Evolutionary conservation across 768 basidiomycete genomes (phyloP), one percentile per base, ranked within the genome.

Genomic region (Saitozyma sp.): DNA sequence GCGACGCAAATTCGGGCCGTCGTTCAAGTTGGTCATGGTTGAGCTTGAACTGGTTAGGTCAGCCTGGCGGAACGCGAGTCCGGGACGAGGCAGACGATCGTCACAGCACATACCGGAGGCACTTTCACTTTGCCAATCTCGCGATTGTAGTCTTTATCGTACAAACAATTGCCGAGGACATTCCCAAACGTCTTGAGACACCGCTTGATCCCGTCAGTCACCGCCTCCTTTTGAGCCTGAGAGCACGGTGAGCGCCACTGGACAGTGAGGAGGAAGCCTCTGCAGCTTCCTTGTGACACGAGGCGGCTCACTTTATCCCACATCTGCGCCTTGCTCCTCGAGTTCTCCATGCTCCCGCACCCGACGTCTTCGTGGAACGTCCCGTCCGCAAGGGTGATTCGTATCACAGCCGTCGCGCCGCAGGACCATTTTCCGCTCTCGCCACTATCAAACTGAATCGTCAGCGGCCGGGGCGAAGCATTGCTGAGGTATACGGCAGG

Each of bases 221-320:
- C 88, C 1, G 96, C 94, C 77, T 98, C 96, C 70, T 99, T 99
- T 84, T 97, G 97, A 76, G 91, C 92, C 96, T 99, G 70, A 14
- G 13, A 63, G 5, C n/a, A 41, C 38, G 46, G 48, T 62, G 29
- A 70, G 64, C 58, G 50, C 50, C 38, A 11, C 2, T 2, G 2
- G 2, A 5, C 37, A 56, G 13, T 50, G 39, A 55, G 38, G 16
- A 9, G 17, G 1, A 17, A 17, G 16, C 38, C 3, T 10, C 16
- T 29, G 17, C 17, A 52, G 9, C 53, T n/a, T 41, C 29, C n/a
- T 57, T 17, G n/a, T 42, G n/a, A 17, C 19, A 54, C 41, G 19
- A 9, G 49, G 38, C 51, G 45, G 54, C 84, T 63, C 64, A 93
- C 95, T 85, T 99, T 99, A 71, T 98, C 94, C 41, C 98, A 76